These are phyloP conservation scores for Aspergillus sp. DNA, from an alignment of 2,329 filamentous ascomycete genomes.

Conservation along the genomic window DNA sequence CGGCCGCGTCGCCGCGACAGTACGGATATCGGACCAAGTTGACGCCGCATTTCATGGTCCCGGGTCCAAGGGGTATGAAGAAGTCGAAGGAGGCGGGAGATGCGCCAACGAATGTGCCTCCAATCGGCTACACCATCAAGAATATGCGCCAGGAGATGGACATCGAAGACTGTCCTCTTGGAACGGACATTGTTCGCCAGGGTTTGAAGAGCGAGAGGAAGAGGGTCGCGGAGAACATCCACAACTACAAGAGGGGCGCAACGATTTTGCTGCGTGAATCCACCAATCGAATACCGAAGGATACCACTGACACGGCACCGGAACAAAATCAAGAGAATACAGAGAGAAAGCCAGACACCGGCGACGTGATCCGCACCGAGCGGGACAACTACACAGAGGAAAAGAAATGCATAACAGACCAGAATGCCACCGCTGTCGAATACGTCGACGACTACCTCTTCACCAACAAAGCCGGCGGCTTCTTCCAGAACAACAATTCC, in stretches of 20 bases:
- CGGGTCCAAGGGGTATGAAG: slow-evolving; percentile 44
- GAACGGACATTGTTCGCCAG: slow-evolving; percentile 70
- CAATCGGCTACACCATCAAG: slow-evolving; percentile 86
- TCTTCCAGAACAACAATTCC: slow-evolving; percentile 99
- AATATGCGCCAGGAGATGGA: slow-evolving; percentile 72
- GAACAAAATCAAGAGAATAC: slow-evolving; percentile 14
- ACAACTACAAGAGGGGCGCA: slow-evolving; percentile 67
- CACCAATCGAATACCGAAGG: slow-evolving; percentile 51
- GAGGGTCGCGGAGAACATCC: slow-evolving; percentile 60
- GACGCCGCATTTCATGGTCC: slow-evolving; percentile 88
- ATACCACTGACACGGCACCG: slow-evolving; percentile 6
- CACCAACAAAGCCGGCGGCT: slow-evolving; percentile 82
- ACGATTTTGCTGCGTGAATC: slow-evolving; percentile 83
- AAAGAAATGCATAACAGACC: slow-evolving; percentile 83
- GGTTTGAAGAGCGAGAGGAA: slow-evolving; percentile 73
- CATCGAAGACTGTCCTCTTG: slow-evolving; percentile 96
- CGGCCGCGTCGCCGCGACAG: slow-evolving; percentile 79
- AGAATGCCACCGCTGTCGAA: slow-evolving; percentile 73
- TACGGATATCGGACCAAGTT: slow-evolving; percentile 95
- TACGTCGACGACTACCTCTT: slow-evolving; percentile 80
- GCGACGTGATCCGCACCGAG: slow-evolving; percentile 46
- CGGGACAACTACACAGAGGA: slow-evolving; percentile 57
- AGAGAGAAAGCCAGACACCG: slow-evolving; percentile 22
- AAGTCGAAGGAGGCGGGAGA: slow-evolving; percentile 42
- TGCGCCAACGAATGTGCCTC: slow-evolving; percentile 50